A percentile compares a stretch with the other conserved stretches of the same genome.
Conservation (phyloP, 2,329 filamentous ascomycete species). For the Colletotrichum liaoningense region DNA sequence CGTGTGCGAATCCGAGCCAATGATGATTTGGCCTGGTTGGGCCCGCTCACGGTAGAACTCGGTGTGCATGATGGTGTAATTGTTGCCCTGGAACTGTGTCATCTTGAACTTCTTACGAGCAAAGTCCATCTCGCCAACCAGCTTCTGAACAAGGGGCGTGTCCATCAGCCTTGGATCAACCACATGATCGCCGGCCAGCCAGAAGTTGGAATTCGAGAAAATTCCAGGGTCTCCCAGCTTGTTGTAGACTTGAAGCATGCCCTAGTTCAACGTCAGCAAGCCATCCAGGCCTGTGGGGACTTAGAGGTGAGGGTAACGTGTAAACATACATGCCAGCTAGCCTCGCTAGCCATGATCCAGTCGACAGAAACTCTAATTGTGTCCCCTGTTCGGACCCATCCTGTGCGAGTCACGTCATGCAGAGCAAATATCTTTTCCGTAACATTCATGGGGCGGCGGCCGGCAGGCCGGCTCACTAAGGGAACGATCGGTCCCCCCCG, state of each 20-base stretch:
- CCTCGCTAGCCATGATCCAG: conserved; percentile 58
- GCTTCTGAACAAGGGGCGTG: conserved; percentile 22
- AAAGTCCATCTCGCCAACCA: conserved; percentile 21
- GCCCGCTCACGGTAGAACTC: conserved; percentile 51
- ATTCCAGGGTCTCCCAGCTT: conserved; percentile 23
- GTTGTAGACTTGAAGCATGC: conserved; percentile 28
- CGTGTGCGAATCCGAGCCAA: conserved; percentile 53
- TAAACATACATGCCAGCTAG: conserved; percentile 51
- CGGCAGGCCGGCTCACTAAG: conserved; percentile 1
- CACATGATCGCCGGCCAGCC: conserved; percentile 61
- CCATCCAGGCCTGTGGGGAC: neutral
- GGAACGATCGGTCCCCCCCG: conserved; percentile 15
- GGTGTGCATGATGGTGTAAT: conserved; percentile 53
- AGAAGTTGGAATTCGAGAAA: conserved; percentile 43
- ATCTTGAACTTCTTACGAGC: conserved; percentile 27
- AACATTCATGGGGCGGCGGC: conserved; percentile 49
- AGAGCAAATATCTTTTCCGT: conserved; percentile 56
- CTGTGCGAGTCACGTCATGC: conserved; percentile 50
- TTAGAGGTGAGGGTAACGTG: conserved; percentile 35
- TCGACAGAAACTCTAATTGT: conserved; percentile 55
- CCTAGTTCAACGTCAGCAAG: neutral
- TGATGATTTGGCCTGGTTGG: conserved; percentile 50
- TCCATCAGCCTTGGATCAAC: conserved; percentile 51
- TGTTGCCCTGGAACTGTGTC: conserved; percentile 46
- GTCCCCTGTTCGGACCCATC: conserved; percentile 50